Conservation (phyloP, 2,329 filamentous ascomycete species). For the Colletotrichum sp. region DNA sequence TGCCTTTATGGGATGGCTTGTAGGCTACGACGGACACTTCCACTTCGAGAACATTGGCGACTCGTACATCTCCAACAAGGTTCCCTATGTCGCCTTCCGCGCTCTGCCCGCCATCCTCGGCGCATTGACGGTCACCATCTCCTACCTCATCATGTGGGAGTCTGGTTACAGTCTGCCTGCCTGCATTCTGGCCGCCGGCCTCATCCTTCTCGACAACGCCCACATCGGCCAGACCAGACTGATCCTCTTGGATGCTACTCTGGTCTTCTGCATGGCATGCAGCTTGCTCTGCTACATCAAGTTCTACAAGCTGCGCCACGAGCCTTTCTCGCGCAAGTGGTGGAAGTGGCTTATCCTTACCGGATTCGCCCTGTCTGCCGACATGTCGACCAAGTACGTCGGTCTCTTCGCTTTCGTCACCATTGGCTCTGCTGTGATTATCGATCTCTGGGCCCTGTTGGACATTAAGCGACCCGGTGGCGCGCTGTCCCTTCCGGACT, state of each 20-base stretch:
- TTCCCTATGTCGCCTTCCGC: conserved; percentile 95
- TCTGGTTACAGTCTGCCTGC: conserved; percentile 96
- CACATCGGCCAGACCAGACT: conserved; percentile 96
- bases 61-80: conserved; percentile 95
- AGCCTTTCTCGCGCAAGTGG: conserved; percentile 93
- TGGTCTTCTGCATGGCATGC: conserved; percentile 95
- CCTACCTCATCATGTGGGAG: conserved; percentile 99
- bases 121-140: conserved; percentile 89
- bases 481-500: conserved; percentile 78
- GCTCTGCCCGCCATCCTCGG: conserved; percentile 91
- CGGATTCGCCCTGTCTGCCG: conserved; percentile 92
- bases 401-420: conserved; percentile 97
- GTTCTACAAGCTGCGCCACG: conserved; percentile 95
- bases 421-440: conserved; percentile 89
- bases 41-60: conserved; percentile 99
- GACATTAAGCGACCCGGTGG: conserved; percentile 86
- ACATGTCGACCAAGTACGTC: conserved; percentile 98
- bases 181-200: conserved; percentile 81
- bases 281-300: conserved; percentile 94
- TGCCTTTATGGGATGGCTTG: conserved; percentile 94
- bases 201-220: conserved; percentile 95
- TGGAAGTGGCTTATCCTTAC: conserved; percentile 99
- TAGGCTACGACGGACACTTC: conserved; percentile 96
- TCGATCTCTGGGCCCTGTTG: conserved; percentile 94
- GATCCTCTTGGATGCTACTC: conserved; percentile 91